phyloP scores from a whole-genome alignment of 305 asterid species.

The Rubia occidens region DNA sequence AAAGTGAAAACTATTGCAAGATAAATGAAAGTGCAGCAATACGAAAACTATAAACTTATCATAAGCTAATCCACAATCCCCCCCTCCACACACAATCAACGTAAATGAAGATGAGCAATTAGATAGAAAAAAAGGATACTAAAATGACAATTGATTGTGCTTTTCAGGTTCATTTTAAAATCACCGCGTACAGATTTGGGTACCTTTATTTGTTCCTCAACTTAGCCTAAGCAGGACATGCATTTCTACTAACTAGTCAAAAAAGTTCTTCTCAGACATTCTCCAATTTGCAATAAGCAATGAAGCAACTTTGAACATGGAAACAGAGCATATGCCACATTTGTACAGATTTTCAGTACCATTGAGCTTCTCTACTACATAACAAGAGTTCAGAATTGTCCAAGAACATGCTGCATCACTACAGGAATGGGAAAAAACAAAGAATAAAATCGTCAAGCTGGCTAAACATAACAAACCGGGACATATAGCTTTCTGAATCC shows the following conservation, averaged over 20 bases:
- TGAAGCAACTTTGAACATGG: neutral
- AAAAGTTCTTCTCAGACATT: neutral
- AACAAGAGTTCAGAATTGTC: neutral
- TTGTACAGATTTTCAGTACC: conserved; percentile 1
- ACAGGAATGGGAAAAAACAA: neutral
- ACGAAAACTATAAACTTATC: neutral
- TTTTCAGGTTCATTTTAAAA: neutral
- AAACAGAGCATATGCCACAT: neutral
- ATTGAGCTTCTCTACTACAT: conserved; percentile 3
- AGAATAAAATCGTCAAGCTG: neutral
- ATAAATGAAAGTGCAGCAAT: neutral
- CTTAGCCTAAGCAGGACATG: neutral
- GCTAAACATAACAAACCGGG: conserved; percentile 3
- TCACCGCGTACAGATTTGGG: neutral
- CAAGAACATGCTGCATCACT: neutral
- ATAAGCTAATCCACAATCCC: too few species aligned
- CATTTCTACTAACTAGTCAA: neutral
- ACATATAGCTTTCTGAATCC: neutral
- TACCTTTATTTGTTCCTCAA: neutral
- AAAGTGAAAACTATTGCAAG: neutral
- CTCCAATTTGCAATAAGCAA: neutral
- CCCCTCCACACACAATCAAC: neutral
- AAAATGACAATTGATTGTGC: neutral
- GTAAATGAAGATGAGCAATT: neutral
- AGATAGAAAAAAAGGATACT: neutral